Evolutionary conservation across 352 stramenopile species (phyloP), one percentile per base, ranked within the genome.

Genomic region (Phytophthora ramorum): DNA sequence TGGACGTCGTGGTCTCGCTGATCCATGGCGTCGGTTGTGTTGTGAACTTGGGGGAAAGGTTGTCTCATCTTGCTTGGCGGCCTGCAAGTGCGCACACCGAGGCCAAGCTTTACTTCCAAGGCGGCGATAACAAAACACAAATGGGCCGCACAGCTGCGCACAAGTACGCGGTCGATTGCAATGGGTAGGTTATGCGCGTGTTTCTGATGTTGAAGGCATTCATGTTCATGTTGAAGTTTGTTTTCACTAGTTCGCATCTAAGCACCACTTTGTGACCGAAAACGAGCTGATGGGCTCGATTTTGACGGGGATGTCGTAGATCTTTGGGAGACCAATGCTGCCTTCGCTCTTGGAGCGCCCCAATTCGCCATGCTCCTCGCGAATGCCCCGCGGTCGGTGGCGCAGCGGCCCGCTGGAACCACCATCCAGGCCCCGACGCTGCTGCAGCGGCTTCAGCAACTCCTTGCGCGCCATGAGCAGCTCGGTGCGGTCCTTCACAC

Each of bases 381-480:
- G 66, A 38, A 79, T 66, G 51, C 47, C 52, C 50, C 44, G 62
- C 38, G 62, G 53, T 34, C 52, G 52, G 55, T 53, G 54, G 45
- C 37, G 61, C 24, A 67, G 17, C 44, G 14, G 43, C 22, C 24
- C 62, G 37, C 8, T 4, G 40, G 57, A 64, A 51, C 24, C 49
- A 14, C 24, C 49, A 16, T 1, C 35, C 14, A 53, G 46, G 9
- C 66, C 50, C 17, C 50, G 56, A 16, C 71, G 63, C 56, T 79
- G 71, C 53, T 80, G 69, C 19, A 75, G 66, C n/a, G 80, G 76
- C 61, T 86, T 87, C 41, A 85, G 56, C 24, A 87, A 59, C 66
- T 89, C 80, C 34, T 66, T 70, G 0, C 80, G 70, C 3, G 80
- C 71, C 51, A 80, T 52, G 24, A 85, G 58, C 37, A 89, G 67